Evolutionary conservation across 2,329 filamentous ascomycete genomes (phyloP).

Genomic region (Eurotiales sp.): DNA sequence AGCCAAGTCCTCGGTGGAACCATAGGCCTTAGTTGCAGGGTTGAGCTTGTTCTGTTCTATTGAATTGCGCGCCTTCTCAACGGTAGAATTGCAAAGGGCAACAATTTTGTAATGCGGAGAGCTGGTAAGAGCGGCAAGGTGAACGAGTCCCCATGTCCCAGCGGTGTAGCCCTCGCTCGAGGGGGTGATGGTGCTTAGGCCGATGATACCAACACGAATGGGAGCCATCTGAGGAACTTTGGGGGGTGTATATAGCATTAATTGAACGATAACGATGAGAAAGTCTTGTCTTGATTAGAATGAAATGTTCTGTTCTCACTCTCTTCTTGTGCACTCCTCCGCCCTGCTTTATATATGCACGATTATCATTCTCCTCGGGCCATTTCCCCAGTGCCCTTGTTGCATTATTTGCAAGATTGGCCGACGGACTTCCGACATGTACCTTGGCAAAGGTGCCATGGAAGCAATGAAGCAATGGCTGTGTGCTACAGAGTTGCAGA

Average conservation of each 20-base stretch:
- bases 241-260: not conserved
- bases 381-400: too few species aligned
- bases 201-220: slow-evolving; percentile 13
- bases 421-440: not conserved
- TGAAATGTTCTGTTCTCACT: too few species aligned
- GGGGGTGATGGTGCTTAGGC: slow-evolving; percentile 6
- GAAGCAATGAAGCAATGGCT: too few species aligned
- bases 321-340: too few species aligned
- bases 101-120: slow-evolving; percentile 14
- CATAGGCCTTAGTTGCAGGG: slow-evolving; percentile 12
- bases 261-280: not conserved
- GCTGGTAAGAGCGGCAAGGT: slow-evolving; percentile 2
- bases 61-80: slow-evolving; percentile 10
- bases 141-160: slow-evolving; percentile 11
- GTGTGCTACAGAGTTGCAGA: too few species aligned
- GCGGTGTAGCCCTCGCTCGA: slow-evolving; percentile 3
- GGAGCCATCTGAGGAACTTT: slow-evolving; percentile 5
- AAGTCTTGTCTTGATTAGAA: too few species aligned
- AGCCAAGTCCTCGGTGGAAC: slow-evolving; percentile 8
- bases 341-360: not conserved
- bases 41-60: slow-evolving; percentile 12
- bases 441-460: too few species aligned
- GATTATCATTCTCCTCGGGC: too few species aligned
- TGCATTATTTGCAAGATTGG: too few species aligned
- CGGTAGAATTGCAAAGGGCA: slow-evolving; percentile 12